phyloP scores from a whole-genome alignment of 192 early-diverging fungal species.

The Borealophlyctis nickersoniae region DNA sequence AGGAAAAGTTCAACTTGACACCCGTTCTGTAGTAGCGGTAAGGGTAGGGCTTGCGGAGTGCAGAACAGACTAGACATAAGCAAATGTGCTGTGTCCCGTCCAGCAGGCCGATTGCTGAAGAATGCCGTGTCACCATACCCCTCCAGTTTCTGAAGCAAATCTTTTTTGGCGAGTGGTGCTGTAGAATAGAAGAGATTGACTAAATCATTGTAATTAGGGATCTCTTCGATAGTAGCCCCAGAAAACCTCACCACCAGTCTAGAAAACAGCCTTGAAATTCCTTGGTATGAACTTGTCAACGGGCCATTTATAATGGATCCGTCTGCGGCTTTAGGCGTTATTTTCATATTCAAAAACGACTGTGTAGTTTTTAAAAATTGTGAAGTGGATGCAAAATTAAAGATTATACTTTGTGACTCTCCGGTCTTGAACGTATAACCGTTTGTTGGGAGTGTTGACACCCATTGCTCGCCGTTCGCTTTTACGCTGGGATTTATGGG shows the following conservation, averaged over 20 bases:
- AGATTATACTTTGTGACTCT: neutral
- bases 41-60: neutral
- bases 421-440: neutral
- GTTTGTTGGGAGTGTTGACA: neutral
- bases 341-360: neutral
- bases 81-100: neutral
- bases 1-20: neutral
- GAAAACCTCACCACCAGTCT: neutral
- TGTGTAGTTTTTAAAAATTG: neutral
- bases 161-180: neutral
- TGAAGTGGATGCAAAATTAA: neutral
- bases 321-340: neutral
- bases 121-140: neutral
- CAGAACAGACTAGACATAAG: neutral
- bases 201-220: neutral
- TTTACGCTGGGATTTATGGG: neutral
- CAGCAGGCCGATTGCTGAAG: neutral
- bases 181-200: neutral
- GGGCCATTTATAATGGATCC: neutral
- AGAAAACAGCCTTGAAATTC: neutral
- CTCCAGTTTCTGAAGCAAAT: neutral
- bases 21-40: neutral
- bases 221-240: neutral
- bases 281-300: neutral
- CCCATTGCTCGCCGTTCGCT: neutral